Percentiles rank a stretch among this genome's conserved stretches.
Evolutionary conservation across 2,329 filamentous ascomycete species (phyloP).

Genomic region (Furcasterigmium furcatum): DNA sequence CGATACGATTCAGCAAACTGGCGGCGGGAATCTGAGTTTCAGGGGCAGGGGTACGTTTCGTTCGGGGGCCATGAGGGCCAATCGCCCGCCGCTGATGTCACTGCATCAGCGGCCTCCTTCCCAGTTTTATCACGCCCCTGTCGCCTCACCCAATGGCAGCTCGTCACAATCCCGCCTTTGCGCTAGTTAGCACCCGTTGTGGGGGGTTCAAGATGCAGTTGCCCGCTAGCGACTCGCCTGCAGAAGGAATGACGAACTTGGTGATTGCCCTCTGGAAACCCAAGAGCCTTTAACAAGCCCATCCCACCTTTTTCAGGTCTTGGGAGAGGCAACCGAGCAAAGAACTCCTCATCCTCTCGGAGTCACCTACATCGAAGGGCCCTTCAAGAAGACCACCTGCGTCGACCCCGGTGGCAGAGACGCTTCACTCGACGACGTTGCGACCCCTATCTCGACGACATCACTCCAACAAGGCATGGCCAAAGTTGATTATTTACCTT

Average conservation of each 20-base stretch:
- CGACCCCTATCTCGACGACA: no score
- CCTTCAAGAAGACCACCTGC: no score
- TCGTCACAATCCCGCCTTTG: no score
- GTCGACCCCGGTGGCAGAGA: no score
- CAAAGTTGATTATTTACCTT: no score
- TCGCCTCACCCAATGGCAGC: slow-evolving; percentile 8
- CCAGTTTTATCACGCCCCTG: slow-evolving; percentile 2
- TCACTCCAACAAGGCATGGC: no score
- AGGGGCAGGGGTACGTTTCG: background rate
- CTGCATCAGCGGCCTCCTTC: slow-evolving; percentile 3
- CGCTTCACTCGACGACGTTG: no score
- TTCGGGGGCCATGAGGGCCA: background rate
- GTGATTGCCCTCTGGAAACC: background rate
- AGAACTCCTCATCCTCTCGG: no score
- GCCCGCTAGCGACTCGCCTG: background rate
- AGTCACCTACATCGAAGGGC: no score
- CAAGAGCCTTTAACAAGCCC: background rate
- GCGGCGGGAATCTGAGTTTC: background rate
- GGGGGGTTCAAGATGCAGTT: background rate
- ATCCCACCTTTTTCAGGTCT: background rate
- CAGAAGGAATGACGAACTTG: background rate
- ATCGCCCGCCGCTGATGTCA: slow-evolving; percentile 1
- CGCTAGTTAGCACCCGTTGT: background rate
- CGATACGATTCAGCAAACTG: no score
- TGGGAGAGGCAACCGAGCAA: no score